These are phyloP conservation scores for Pueraria montana DNA, from an alignment of 306 rosid genomes.

Conservation along the genomic window DNA sequence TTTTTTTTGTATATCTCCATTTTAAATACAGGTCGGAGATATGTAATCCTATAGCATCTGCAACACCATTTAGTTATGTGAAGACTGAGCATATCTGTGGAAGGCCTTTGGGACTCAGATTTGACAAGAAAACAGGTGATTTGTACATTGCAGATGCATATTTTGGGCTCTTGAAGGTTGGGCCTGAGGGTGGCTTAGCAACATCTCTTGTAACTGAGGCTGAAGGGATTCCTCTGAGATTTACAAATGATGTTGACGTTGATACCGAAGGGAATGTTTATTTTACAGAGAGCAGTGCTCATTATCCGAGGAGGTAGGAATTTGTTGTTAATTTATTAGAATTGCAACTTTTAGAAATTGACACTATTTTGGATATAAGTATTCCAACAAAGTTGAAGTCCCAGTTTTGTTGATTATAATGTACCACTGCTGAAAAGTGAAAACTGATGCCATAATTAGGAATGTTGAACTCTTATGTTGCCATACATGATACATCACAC, in stretches of 20 bases:
- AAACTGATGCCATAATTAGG: slow-evolving; percentile 26
- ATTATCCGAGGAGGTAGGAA: slow-evolving; percentile 78
- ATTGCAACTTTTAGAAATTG: slow-evolving; percentile 34
- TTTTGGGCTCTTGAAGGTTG: slow-evolving; percentile 85
- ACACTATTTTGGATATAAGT: slow-evolving; percentile 19
- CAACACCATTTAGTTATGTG: slow-evolving; percentile 69
- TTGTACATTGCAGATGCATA: slow-evolving; percentile 95
- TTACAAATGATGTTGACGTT: slow-evolving; percentile 88
- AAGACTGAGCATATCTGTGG: slow-evolving; percentile 92
- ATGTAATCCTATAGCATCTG: slow-evolving; percentile 76
- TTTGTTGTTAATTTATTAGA: slow-evolving; percentile 29
- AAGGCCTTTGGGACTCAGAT: slow-evolving; percentile 93
- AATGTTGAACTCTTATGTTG: slow-evolving; percentile 21
- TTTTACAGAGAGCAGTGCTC: slow-evolving; percentile 85
- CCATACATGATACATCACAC: neutral
- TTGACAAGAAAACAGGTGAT: slow-evolving; percentile 93
- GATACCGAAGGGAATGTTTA: slow-evolving; percentile 87
- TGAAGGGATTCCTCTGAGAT: slow-evolving; percentile 78
- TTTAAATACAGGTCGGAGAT: slow-evolving; percentile 70
- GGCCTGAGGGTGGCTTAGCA: slow-evolving; percentile 93
- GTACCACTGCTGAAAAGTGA: slow-evolving; percentile 16
- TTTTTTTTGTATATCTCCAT: slow-evolving; percentile 19
- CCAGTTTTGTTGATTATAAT: neutral
- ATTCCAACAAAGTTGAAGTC: neutral
- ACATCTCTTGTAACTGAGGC: slow-evolving; percentile 83